A percentile compares a stretch with the other conserved stretches of the same genome.
Conservation (phyloP, 805 yeast species). For the Metschnikowia arizonensis region DNA sequence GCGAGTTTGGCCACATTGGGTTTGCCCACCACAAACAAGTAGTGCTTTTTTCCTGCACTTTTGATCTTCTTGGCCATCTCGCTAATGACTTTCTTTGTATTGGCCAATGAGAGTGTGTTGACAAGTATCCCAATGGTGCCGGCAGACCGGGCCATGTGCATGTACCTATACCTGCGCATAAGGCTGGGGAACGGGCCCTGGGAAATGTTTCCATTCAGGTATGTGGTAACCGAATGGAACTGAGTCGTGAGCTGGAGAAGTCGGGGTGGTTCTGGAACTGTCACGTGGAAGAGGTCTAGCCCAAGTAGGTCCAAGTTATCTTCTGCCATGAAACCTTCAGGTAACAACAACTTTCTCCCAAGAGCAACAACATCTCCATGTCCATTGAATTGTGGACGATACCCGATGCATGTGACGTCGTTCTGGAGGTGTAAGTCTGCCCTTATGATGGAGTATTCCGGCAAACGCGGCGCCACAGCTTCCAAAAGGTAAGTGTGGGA, state of each 20-base stretch:
- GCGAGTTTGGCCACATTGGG: slow-evolving; percentile 97
- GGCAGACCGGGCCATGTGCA: slow-evolving; percentile 87
- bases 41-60: slow-evolving; percentile 83
- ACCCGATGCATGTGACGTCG: slow-evolving; percentile 41
- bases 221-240: slow-evolving; percentile 51
- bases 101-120: slow-evolving; percentile 78
- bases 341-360: slow-evolving; percentile 15
- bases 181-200: slow-evolving; percentile 73
- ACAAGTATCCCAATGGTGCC: slow-evolving; percentile 89
- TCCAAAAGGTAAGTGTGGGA: slow-evolving; percentile 51
- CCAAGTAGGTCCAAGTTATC: slow-evolving; percentile 29
- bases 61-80: slow-evolving; percentile 57
- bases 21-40: slow-evolving; percentile 93
- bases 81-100: slow-evolving; percentile 65
- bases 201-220: slow-evolving; percentile 39
- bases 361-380: slow-evolving; percentile 8
- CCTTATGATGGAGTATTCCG: slow-evolving; percentile 22
- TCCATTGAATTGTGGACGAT: slow-evolving; percentile 19
- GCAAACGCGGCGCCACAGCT: slow-evolving; percentile 34
- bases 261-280: slow-evolving; percentile 73
- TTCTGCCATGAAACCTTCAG: neutral
- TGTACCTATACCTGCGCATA: slow-evolving; percentile 76
- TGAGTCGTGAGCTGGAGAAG: slow-evolving; percentile 70
- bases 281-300: slow-evolving; percentile 64
- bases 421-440: slow-evolving; percentile 31